Evolutionary conservation across 2,329 filamentous ascomycete species (phyloP).

Genomic region (Emericellopsis atlantica): DNA sequence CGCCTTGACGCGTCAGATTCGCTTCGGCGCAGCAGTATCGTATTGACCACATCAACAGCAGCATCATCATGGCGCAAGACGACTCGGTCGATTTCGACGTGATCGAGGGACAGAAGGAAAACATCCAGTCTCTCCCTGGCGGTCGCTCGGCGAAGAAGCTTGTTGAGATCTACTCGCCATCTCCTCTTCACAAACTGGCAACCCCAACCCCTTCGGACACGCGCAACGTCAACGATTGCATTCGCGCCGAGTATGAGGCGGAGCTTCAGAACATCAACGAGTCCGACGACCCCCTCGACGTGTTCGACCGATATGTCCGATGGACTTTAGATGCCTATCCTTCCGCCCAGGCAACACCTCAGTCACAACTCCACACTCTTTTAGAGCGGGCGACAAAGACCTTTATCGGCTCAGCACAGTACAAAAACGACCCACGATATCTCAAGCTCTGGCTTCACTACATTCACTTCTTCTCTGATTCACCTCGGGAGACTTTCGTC

Average conservation of each 20-base stretch:
- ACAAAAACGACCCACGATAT: constrained; percentile 92
- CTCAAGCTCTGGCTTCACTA: constrained; percentile 90
- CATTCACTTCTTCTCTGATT: constrained; percentile 82
- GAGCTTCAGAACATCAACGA: constrained; percentile 71
- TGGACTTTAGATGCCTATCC: constrained; percentile 96
- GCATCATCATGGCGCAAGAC: constrained; percentile 30
- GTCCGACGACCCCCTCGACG: constrained; percentile 86
- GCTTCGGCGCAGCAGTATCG: neutral
- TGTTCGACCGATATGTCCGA: constrained; percentile 92
- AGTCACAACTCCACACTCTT: constrained; percentile 79
- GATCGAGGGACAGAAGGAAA: constrained; percentile 95
- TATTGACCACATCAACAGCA: neutral
- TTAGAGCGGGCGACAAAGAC: constrained; percentile 88
- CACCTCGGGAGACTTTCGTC: constrained; percentile 85
- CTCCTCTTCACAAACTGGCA: constrained; percentile 41
- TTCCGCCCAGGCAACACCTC: constrained; percentile 78
- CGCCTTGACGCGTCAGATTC: neutral
- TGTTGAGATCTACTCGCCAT: constrained; percentile 65
- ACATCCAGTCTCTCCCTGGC: constrained; percentile 85
- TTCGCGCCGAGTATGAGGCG: constrained; percentile 73
- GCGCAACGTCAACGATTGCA: constrained; percentile 63
- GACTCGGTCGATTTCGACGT: constrained; percentile 70
- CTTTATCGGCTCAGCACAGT: constrained; percentile 74
- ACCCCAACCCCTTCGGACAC: constrained; percentile 61
- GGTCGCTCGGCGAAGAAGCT: constrained; percentile 82